A percentile compares a stretch with the other conserved stretches of the same genome.
Evolutionary conservation across 2,329 filamentous ascomycete species (phyloP).

Genomic region (Orbilia ellipsospora): DNA sequence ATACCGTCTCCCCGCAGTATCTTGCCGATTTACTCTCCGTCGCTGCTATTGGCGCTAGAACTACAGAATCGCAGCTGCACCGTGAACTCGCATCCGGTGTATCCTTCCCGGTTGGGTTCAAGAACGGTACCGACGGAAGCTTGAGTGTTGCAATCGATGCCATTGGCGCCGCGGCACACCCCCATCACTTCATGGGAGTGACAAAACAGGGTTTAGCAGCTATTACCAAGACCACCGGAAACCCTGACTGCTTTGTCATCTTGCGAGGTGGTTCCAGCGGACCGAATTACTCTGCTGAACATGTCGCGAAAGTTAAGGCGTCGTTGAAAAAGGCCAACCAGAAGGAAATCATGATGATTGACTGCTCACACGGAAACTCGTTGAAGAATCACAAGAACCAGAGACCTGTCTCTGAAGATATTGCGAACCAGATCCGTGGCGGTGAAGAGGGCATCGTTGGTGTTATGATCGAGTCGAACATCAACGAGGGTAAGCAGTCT

Average conservation of each 20-base stretch:
- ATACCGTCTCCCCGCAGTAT: slow-evolving; percentile 98
- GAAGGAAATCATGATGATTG: slow-evolving; percentile 86
- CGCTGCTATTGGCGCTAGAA: slow-evolving; percentile 93
- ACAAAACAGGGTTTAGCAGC: slow-evolving; percentile 96
- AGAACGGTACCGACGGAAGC: slow-evolving; percentile 96
- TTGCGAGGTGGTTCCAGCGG: slow-evolving; percentile 90
- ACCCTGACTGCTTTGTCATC: slow-evolving; percentile 97
- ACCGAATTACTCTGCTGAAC: slow-evolving; percentile 90
- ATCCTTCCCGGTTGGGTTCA: slow-evolving; percentile 98
- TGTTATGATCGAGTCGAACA: slow-evolving; percentile 98
- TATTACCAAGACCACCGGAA: slow-evolving; percentile 92
- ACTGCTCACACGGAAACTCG: slow-evolving; percentile 97
- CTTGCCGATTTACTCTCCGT: slow-evolving; percentile 90
- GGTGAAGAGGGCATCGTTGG: slow-evolving; percentile 92
- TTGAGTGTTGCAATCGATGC: slow-evolving; percentile 92
- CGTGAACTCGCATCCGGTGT: slow-evolving; percentile 92
- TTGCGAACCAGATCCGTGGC: slow-evolving; percentile 84
- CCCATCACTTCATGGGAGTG: slow-evolving; percentile 96
- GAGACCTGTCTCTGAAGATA: slow-evolving; percentile 83
- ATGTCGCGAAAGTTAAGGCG: slow-evolving; percentile 83
- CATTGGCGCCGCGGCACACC: slow-evolving; percentile 88
- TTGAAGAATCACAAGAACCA: slow-evolving; percentile 97
- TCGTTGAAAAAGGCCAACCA: slow-evolving; percentile 80
- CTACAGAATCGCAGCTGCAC: slow-evolving; percentile 95
- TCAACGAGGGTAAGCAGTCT: slow-evolving; percentile 94